Evolutionary conservation across 495 filamentous ascomycete genomes (phyloP).

Genomic region (Hyaloscypha variabilis): DNA sequence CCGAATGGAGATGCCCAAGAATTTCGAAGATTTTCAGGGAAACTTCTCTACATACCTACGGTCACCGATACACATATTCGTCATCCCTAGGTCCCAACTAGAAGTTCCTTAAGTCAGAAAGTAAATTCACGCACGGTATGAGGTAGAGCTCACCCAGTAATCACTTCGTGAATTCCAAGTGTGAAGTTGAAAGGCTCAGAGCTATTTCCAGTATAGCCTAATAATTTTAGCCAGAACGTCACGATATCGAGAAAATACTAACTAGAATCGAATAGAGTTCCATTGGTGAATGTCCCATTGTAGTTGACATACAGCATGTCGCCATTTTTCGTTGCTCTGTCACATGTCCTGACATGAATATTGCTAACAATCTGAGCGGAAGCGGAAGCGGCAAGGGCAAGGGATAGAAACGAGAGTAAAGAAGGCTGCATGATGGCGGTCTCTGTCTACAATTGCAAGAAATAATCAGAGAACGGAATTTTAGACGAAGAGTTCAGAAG

Average conservation of each 20-base stretch:
- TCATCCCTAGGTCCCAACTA: conserved; percentile 8
- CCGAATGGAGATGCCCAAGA: neutral
- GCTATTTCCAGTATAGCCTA: conserved; percentile 7
- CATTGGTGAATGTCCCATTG: conserved; percentile 11
- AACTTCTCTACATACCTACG: conserved; percentile 2
- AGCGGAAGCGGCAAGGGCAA: too few relatives aligned
- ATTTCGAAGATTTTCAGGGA: neutral
- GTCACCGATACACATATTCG: conserved; percentile 10
- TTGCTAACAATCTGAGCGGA: too few relatives aligned
- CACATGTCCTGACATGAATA: neutral
- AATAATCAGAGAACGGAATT: too few relatives aligned
- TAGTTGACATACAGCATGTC: conserved; percentile 3
- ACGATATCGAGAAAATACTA: neutral
- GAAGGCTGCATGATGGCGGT: too few relatives aligned
- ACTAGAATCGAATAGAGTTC: conserved; percentile 9
- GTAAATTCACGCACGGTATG: neutral
- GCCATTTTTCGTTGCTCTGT: conserved; percentile 10
- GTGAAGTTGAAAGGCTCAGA: conserved; percentile 10
- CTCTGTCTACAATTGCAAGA: too few relatives aligned
- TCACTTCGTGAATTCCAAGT: conserved; percentile 3
- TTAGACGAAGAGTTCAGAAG: too few relatives aligned
- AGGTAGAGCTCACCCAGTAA: neutral
- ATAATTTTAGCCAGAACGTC: neutral
- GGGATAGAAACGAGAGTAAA: too few relatives aligned
- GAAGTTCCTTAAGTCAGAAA: neutral